These are phyloP conservation scores for Leccinum disarticulatum DNA, from an alignment of 768 basidiomycete genomes.

Conservation along the genomic window DNA sequence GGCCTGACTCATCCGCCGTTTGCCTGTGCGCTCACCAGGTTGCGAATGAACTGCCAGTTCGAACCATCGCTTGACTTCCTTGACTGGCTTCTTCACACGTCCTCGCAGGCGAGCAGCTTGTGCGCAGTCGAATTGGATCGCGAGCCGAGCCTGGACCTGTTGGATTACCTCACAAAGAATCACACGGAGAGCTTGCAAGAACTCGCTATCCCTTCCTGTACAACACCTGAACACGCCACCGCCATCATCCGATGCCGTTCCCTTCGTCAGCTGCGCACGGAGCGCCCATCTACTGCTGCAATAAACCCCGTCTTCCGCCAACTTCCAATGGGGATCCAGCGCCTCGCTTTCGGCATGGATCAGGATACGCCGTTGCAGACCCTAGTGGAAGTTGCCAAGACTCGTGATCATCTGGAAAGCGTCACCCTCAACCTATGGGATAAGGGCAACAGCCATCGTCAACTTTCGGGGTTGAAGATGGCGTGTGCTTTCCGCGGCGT, in stretches of 20 bases:
- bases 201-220: conserved; percentile 57
- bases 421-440: conserved; percentile 58
- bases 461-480: conserved; percentile 56
- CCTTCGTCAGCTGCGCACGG: conserved; percentile 57
- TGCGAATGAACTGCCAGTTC: conserved; percentile 67
- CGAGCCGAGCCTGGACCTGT: conserved; percentile 53
- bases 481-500: conserved; percentile 65
- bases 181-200: conserved; percentile 52
- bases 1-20: conserved; percentile 40
- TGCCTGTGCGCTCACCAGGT: conserved; percentile 47
- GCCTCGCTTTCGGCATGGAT: conserved; percentile 62
- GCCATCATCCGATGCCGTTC: conserved; percentile 48
- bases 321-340: conserved; percentile 49
- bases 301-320: conserved; percentile 43
- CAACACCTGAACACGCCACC: conserved; percentile 45
- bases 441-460: conserved; percentile 48
- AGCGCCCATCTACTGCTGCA: conserved; percentile 46
- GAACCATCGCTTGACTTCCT: conserved; percentile 62
- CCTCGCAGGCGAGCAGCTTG: conserved; percentile 43
- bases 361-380: conserved; percentile 52
- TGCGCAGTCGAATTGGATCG: conserved; percentile 57
- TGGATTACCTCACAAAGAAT: conserved; percentile 53
- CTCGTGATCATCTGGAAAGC: conserved; percentile 41
- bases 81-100: conserved; percentile 67
- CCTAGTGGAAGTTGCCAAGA: conserved; percentile 55